These are phyloP conservation scores for Metschnikowia dekortorum DNA, from an alignment of 805 yeast species.

Conservation along the genomic window DNA sequence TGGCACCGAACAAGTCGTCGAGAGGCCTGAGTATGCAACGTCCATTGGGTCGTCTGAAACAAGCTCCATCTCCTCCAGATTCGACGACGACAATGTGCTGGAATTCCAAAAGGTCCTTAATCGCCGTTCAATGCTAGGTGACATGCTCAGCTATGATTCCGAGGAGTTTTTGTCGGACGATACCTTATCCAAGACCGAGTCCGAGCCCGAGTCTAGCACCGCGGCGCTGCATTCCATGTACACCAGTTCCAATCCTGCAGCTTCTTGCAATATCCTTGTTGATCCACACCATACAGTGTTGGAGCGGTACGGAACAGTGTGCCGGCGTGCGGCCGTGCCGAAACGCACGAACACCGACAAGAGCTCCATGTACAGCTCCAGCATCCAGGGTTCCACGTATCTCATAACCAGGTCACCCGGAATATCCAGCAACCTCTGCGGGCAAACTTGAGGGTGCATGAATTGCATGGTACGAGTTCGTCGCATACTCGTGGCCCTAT, in stretches of 20 bases:
- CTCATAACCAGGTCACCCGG: conserved; percentile 1
- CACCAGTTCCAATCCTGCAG: neutral
- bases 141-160: conserved; percentile 42
- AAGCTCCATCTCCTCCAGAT: neutral
- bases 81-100: conserved; percentile 13
- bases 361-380: conserved; percentile 3
- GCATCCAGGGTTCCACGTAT: conserved; percentile 4
- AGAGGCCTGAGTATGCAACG: neutral
- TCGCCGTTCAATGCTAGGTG: conserved; percentile 40
- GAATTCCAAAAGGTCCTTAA: conserved; percentile 26
- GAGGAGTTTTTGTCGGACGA: conserved; percentile 17
- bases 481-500: no score
- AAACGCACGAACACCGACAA: neutral
- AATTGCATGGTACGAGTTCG: neutral
- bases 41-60: conserved; percentile 1
- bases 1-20: conserved; percentile 1
- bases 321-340: conserved; percentile 3
- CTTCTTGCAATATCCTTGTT: neutral
- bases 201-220: neutral
- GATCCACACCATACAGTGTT: neutral
- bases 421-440: neutral
- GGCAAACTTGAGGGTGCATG: neutral
- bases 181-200: neutral
- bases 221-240: neutral
- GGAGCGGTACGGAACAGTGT: conserved; percentile 13